phyloP scores from a whole-genome alignment of 2,329 filamentous ascomycete genomes.

The Alternaria arbusti region DNA sequence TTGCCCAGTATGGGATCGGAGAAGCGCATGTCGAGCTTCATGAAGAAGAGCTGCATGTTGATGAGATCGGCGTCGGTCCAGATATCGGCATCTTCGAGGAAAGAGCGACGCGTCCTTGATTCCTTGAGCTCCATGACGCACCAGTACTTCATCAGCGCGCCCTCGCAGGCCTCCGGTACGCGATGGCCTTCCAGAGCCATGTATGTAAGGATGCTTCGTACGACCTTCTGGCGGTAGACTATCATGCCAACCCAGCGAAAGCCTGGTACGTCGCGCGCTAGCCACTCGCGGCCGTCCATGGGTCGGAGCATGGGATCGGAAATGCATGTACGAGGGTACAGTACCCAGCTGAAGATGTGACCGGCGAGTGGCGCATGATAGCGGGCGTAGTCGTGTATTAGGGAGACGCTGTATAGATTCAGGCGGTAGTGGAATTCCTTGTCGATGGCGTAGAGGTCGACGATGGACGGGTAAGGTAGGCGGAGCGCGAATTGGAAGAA shows the following conservation, averaged over 20 bases:
- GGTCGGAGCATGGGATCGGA: slow-evolving; percentile 63
- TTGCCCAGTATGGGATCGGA: slow-evolving; percentile 66
- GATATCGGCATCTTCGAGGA: slow-evolving; percentile 60
- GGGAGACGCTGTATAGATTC: slow-evolving; percentile 60
- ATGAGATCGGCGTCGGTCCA: slow-evolving; percentile 68
- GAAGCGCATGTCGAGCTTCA: slow-evolving; percentile 76
- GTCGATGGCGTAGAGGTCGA: slow-evolving; percentile 47
- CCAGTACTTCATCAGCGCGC: slow-evolving; percentile 69
- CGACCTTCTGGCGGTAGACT: slow-evolving; percentile 51
- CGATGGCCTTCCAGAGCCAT: slow-evolving; percentile 64
- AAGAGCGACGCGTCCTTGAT: slow-evolving; percentile 55
- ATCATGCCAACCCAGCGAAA: slow-evolving; percentile 74
- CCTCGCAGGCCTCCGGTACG: slow-evolving; percentile 57
- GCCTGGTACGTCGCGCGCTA: slow-evolving; percentile 60
- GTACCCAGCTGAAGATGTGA: slow-evolving; percentile 65
- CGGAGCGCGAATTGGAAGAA: slow-evolving; percentile 43
- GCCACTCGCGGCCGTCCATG: slow-evolving; percentile 45
- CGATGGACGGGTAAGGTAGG: slow-evolving; percentile 28
- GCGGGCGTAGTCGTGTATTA: slow-evolving; percentile 63
- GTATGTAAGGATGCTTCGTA: slow-evolving; percentile 64
- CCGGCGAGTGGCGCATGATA: slow-evolving; percentile 63
- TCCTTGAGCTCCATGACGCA: slow-evolving; percentile 70
- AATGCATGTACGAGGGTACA: slow-evolving; percentile 65
- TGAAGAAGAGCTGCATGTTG: slow-evolving; percentile 67
- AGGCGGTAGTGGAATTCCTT: slow-evolving; percentile 49